Base-by-base conservation (phyloP, 2,329 filamentous ascomycete species). In the Rhexocercosporidium sp. region DNA sequence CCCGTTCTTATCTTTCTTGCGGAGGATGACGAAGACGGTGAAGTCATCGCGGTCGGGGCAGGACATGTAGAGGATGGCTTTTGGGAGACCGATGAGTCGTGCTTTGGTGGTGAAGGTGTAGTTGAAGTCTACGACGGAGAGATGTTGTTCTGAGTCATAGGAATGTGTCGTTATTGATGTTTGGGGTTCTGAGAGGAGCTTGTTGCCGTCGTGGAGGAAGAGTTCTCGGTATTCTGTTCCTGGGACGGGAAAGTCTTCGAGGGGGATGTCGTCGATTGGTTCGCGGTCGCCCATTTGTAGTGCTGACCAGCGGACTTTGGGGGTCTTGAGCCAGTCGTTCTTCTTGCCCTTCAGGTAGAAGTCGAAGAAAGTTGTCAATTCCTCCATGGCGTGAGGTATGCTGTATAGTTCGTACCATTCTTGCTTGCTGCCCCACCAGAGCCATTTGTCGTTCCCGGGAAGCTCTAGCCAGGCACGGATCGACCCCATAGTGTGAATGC, bases 281-380 rank as follows among this genome's bases (percentile, higher is more conserved):
- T 75, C 69, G 59, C 59, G 72, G 67, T 77, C 74, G 7, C 60
- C 64, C 25, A 62, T 54, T 46, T 53, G 27, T 9, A 69, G 53
- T 6, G 62, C 16, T 1, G 81, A 78, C 75, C 78, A 81, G 5
- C 82, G 78, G 1, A 85, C 80, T 34, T 75, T 76, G 0, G 83
- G 81, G 0, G 82, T 85, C 51, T 78, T 76, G 66, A 83, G 80
- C 82, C 81, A 85, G 18, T 73, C 80, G 62, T 85, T 85, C 0
- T 81, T 66, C 0, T 76, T 73, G 0, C 75, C 79, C 37, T 80
- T 82, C 18, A 84, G 75, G 65, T 81, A 86, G 2, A 71, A 73
- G 62, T 85, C 82, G 63, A 85, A 85, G 74, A 82, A 85, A 0
- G 69, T 64, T 7, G 75, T 67, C 0, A 84, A 75, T 61, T 84